A percentile compares a stretch with the other conserved stretches of the same genome.
phyloP scores from a whole-genome alignment of 129 eudicot genomes.

The Chrysanthemum lavandulifolium region DNA sequence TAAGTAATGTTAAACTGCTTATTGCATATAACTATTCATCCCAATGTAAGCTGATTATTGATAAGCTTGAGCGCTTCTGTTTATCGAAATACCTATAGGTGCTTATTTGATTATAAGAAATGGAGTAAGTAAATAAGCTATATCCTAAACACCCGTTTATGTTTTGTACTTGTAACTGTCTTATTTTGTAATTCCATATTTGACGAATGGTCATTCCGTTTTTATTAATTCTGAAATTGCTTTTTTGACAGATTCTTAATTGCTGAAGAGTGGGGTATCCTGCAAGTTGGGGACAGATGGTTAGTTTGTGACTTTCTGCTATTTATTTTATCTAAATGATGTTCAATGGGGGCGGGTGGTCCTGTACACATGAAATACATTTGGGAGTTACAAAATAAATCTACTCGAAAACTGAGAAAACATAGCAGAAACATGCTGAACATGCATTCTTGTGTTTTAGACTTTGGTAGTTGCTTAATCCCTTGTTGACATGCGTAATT shows the following conservation, averaged over 20 bases:
- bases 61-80: too few species aligned
- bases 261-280: constrained; percentile 22
- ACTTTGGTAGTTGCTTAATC: neutral
- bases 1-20: too few species aligned
- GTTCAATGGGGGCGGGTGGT: constrained; percentile 10
- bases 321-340: neutral
- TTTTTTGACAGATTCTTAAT: constrained; percentile 11
- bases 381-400: constrained; percentile 11
- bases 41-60: too few species aligned
- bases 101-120: too few species aligned
- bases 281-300: constrained; percentile 24
- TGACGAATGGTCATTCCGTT: neutral
- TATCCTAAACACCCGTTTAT: neutral
- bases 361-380: neutral
- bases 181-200: neutral
- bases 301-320: constrained; percentile 18
- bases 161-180: neutral
- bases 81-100: too few species aligned
- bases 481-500: neutral
- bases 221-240: neutral
- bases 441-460: constrained; percentile 13
- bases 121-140: too few species aligned
- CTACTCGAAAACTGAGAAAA: constrained; percentile 9
- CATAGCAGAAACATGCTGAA: neutral
- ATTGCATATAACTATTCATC: too few species aligned